Conservation (phyloP, 176 grass and related monocot species). For the Aechmea fasciata region DNA sequence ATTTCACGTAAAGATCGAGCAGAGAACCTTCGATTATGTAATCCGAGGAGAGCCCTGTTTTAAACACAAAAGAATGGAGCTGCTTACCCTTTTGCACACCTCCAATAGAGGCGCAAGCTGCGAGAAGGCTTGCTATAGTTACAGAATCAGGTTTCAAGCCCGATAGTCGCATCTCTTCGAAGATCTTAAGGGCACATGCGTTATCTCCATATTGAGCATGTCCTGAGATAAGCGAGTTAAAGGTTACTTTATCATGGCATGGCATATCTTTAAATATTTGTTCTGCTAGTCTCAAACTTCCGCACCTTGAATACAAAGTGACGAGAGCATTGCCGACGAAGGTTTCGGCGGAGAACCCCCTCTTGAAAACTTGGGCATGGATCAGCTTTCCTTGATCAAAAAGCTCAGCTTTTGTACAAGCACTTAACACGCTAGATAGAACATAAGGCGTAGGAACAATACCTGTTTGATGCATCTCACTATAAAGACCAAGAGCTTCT, state of each 20-base stretch:
- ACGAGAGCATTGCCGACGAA: constrained; percentile 53
- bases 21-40: constrained; percentile 64
- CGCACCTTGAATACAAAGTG: constrained; percentile 26
- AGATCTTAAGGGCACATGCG: constrained; percentile 31
- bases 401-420: constrained; percentile 38
- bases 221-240: constrained; percentile 52
- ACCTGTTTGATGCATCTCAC: constrained; percentile 29
- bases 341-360: constrained; percentile 42
- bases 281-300: constrained; percentile 33
- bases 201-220: constrained; percentile 45
- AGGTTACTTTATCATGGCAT: constrained; percentile 36
- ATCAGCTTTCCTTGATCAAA: constrained; percentile 33
- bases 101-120: constrained; percentile 32
- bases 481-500: constrained; percentile 39
- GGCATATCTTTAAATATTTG: constrained; percentile 41
- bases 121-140: constrained; percentile 47
- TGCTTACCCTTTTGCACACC: constrained; percentile 49
- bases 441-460: constrained; percentile 43
- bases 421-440: constrained; percentile 53
- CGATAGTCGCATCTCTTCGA: constrained; percentile 29
- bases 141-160: constrained; percentile 42
- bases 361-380: constrained; percentile 55
- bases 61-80: constrained; percentile 37
- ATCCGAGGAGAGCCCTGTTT: constrained; percentile 48
- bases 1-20: constrained; percentile 66